phyloP scores from a whole-genome alignment of 441 rosid genomes.

The Macaranga tanarius region DNA sequence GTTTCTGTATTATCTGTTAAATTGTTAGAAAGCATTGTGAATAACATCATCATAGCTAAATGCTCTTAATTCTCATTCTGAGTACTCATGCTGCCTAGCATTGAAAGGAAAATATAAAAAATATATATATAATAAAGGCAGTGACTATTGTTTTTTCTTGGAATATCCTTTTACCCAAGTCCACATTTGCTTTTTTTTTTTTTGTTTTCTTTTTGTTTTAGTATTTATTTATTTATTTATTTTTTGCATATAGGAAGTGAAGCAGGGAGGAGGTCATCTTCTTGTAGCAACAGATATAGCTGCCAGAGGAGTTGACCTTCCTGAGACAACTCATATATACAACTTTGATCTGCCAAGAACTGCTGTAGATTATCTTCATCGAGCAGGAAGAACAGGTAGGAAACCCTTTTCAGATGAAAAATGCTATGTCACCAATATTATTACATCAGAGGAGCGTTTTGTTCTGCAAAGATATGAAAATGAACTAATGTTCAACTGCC shows the following conservation, averaged over 20 bases:
- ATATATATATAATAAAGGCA: neutral
- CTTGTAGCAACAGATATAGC: constrained; percentile 94
- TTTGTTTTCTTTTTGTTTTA: neutral
- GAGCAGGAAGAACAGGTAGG: constrained; percentile 95
- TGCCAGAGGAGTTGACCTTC: constrained; percentile 89
- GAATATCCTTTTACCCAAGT: neutral
- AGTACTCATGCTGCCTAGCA: neutral
- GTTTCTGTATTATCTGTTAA: neutral
- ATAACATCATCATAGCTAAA: too few relatives aligned
- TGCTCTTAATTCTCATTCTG: neutral
- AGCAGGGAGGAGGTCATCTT: constrained; percentile 77
- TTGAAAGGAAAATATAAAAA: neutral
- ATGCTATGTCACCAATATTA: constrained; percentile 66
- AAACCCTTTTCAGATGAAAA: constrained; percentile 78
- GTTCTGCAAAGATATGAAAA: constrained; percentile 85
- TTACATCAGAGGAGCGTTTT: constrained; percentile 72
- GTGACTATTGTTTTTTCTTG: neutral
- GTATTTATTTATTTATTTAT: neutral
- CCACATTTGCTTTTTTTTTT: neutral
- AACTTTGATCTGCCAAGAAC: constrained; percentile 85
- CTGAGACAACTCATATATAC: constrained; percentile 87
- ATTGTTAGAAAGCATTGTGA: too few relatives aligned
- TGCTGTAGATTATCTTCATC: constrained; percentile 80
- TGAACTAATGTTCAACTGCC: constrained; percentile 72
- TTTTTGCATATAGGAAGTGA: constrained; percentile 53